These are phyloP conservation scores for Phylloporus sp. DNA, from an alignment of 768 basidiomycete species.

Conservation along the genomic window DNA sequence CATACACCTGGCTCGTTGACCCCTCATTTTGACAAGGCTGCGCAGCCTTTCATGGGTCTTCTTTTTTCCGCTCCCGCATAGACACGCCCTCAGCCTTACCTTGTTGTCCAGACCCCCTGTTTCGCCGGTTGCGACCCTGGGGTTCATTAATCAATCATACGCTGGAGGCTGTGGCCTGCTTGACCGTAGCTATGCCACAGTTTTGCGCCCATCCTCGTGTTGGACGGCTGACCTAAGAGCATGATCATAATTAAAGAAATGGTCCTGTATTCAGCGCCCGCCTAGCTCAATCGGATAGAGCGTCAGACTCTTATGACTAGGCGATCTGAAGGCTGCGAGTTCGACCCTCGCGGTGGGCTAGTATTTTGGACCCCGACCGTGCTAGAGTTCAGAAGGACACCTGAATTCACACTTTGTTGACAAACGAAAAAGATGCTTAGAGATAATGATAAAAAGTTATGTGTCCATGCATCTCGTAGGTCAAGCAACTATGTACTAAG, in stretches of 20 bases:
- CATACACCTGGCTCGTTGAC: background rate
- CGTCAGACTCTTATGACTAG: slow-evolving; percentile 55
- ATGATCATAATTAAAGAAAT: too few relatives aligned
- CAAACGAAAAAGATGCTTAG: background rate
- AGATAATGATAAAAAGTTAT: slow-evolving; percentile 22
- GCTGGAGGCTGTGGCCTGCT: slow-evolving; percentile 9
- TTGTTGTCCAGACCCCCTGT: too few relatives aligned
- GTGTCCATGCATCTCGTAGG: slow-evolving; percentile 10
- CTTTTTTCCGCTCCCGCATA: too few relatives aligned
- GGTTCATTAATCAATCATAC: slow-evolving; percentile 19
- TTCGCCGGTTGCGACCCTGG: slow-evolving; percentile 8
- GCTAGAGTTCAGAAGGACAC: too few relatives aligned
- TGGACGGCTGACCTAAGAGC: too few relatives aligned
- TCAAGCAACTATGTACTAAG: slow-evolving; percentile 5
- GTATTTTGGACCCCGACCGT: too few relatives aligned
- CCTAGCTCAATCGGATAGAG: slow-evolving; percentile 68
- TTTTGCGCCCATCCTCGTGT: slow-evolving; percentile 25
- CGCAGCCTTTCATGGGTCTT: too few relatives aligned
- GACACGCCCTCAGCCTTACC: too few relatives aligned
- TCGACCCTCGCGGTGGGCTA: slow-evolving; percentile 63
- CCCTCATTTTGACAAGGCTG: too few relatives aligned
- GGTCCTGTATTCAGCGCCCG: too few relatives aligned
- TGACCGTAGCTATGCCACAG: slow-evolving; percentile 17
- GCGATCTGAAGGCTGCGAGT: slow-evolving; percentile 59
- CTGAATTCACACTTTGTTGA: background rate